Conservation (phyloP, 495 filamentous ascomycete species). For the Trichoderma parareesei region DNA sequence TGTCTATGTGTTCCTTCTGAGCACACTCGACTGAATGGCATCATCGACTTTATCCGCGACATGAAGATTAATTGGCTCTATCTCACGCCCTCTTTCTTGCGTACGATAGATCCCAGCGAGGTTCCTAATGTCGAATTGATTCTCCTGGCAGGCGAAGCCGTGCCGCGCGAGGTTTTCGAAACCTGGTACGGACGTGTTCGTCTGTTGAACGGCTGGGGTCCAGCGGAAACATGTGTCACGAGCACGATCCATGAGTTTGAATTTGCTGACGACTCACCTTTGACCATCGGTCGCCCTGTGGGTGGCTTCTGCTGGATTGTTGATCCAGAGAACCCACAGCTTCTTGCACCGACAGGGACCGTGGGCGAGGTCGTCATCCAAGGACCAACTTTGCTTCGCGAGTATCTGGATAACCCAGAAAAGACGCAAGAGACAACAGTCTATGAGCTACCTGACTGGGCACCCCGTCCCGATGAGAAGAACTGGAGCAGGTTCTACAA, state of each 20-base stretch:
- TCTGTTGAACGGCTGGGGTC: constrained; percentile 11
- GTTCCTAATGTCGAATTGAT: constrained; percentile 2
- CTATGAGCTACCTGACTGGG: neutral
- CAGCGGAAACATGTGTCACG: constrained; percentile 7
- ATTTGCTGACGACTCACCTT: constrained; percentile 20
- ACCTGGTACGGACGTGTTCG: constrained; percentile 17
- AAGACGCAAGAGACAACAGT: constrained; percentile 12
- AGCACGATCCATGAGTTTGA: neutral
- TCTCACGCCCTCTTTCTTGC: constrained; percentile 5
- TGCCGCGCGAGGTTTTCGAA: neutral
- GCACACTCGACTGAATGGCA: neutral
- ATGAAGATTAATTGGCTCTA: constrained; percentile 4
- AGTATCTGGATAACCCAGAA: constrained; percentile 8
- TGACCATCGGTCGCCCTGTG: constrained; percentile 35
- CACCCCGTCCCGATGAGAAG: neutral
- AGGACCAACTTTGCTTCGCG: constrained; percentile 33
- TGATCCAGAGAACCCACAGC: constrained; percentile 38
- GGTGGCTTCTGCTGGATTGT: constrained; percentile 38
- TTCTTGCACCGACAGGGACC: constrained; percentile 36
- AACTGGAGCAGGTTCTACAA: constrained; percentile 27
- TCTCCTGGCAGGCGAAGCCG: neutral
- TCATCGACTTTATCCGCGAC: constrained; percentile 6
- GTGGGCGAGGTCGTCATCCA: constrained; percentile 41
- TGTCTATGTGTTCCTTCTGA: constrained; percentile 49
- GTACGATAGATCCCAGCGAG: neutral